Base-by-base conservation (phyloP, 306 rosid species). In the Carpinus viminea region DNA sequence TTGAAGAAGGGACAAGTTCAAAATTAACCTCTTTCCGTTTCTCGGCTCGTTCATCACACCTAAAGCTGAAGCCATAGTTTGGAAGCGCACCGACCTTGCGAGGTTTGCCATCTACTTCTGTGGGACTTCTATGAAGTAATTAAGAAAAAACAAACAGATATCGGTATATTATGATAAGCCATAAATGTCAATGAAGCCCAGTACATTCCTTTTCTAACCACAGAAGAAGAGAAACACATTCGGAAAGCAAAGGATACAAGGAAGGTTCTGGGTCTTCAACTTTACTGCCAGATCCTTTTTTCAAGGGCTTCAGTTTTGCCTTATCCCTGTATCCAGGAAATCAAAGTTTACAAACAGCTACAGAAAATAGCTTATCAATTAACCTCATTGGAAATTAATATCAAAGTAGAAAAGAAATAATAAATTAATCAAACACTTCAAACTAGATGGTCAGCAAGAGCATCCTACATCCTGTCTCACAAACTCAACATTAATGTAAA, bases 41-140 rank as follows among this genome's bases (percentile, higher is more conserved):
- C 83, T 88, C 93, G 86, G 99, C 99, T 79, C 99, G 90, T 81
- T 93, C 96, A 82, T 90, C 89, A 77, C 99, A 96, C 90, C 50
- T 93, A 88, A 96, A 96, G 83, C 92, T 96, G 89, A 96, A 96
- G 66, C 92, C 96, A 83, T 93, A 96, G 55, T 91, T 91, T 52
- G 99, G 99, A 81, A 93, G 93, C 64, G 85, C 62, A 61, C 96
- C 96, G 17, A 68, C 75, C 87, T 85, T 90, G 41, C 72, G 88
- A 72, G 88, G 70, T 80, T 89, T 93, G 36, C 62, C 86, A 64
- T 93, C 98, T 81, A 83, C 96, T 78, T 88, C 85, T 12, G 85
- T 83, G 61, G 94, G 90, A 83, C 93, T 91, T 84, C 86, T 74
- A 82, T 10, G 16, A 76, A 38, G 64, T 70, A 41, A 62, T 95